A percentile compares a stretch with the other conserved stretches of the same genome.
Conservation (phyloP, 2,329 filamentous ascomycete genomes). For the Pochonia chlamydosporia region DNA sequence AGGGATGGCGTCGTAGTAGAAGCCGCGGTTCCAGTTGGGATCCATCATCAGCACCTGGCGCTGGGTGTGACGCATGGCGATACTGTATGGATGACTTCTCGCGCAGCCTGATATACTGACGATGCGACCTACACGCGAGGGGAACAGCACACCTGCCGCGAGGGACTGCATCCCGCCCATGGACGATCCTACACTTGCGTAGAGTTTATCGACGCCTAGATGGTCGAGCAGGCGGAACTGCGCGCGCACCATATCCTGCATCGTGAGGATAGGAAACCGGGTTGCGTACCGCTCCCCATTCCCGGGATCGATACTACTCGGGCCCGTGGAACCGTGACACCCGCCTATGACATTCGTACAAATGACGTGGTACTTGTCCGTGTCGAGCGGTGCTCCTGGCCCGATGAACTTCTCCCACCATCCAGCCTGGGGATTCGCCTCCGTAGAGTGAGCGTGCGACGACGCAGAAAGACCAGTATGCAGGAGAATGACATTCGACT, state of each 20-base stretch:
- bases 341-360: slow-evolving; percentile 96
- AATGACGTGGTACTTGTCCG: slow-evolving; percentile 84
- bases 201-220: slow-evolving; percentile 70
- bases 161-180: slow-evolving; percentile 99
- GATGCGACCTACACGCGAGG: slow-evolving; percentile 72
- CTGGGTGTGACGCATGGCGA: slow-evolving; percentile 97
- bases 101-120: slow-evolving; percentile 92
- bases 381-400: slow-evolving; percentile 77
- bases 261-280: slow-evolving; percentile 88
- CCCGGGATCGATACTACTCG: slow-evolving; percentile 79
- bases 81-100: slow-evolving; percentile 92
- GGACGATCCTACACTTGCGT: slow-evolving; percentile 89
- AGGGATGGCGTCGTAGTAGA: slow-evolving; percentile 84
- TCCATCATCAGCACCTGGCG: slow-evolving; percentile 99
- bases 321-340: slow-evolving; percentile 93
- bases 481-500: slow-evolving; percentile 82
- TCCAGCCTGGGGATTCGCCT: slow-evolving; percentile 75
- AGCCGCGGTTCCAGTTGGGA: slow-evolving; percentile 90
- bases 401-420: slow-evolving; percentile 99
- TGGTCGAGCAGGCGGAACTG: slow-evolving; percentile 85
- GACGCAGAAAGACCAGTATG: slow-evolving; percentile 96
- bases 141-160: slow-evolving; percentile 78
- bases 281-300: slow-evolving; percentile 89
- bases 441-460: slow-evolving; percentile 92
- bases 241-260: slow-evolving; percentile 96